Evolutionary conservation across 805 yeast species (phyloP), one percentile per base, ranked within the genome.

Genomic region (Cyberlindnera euphorbiiphila): DNA sequence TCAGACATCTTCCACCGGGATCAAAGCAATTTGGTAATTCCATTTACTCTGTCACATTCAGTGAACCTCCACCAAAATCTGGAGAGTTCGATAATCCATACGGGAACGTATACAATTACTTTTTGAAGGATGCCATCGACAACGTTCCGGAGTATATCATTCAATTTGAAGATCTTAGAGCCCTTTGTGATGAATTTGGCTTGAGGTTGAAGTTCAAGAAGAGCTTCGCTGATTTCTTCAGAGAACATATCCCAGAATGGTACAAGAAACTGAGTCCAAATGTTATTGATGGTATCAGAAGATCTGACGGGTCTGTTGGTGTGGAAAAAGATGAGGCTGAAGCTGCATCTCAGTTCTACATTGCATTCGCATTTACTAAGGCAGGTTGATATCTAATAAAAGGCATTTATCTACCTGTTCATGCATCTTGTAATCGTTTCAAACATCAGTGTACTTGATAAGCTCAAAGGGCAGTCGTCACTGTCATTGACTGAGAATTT

Each of bases 91-190:
- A 76, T 9, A 74, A 80, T 1, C 85, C 93, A 0, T 87, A 68
- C 56, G 99, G 98, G 0, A 84, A 89, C 59, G 70, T 76, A 51
- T 93, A 93, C 60, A 76, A 75, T 37, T 93, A 85, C 57, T 85
- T 69, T 63, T 65, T 93, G 41, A 79, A 79, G 47, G 98, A 93
- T 64, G 98, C 99, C 0, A 91, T 93, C 33, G 96, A 87, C 45
- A 81, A 93, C 52, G 96, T 93, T 17, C 98, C 98, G 0, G 99
- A 93, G 56, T 93, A 84, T 54, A 94, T 93, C 6, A 96, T 93
- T 6, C 98, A 97, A 1, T 88, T 93, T 61, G 97, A 91, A 53
- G 75, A 81, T 1, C 75, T 93, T 41, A 71, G 95, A 59, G 76
- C 81, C 39, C 63, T 91, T 37, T 94, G 96, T 29, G 86, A 81